Evolutionary conservation across 306 rosid genomes (phyloP), one percentile per base, ranked within the genome.

Genomic region (Castanospermum australe): DNA sequence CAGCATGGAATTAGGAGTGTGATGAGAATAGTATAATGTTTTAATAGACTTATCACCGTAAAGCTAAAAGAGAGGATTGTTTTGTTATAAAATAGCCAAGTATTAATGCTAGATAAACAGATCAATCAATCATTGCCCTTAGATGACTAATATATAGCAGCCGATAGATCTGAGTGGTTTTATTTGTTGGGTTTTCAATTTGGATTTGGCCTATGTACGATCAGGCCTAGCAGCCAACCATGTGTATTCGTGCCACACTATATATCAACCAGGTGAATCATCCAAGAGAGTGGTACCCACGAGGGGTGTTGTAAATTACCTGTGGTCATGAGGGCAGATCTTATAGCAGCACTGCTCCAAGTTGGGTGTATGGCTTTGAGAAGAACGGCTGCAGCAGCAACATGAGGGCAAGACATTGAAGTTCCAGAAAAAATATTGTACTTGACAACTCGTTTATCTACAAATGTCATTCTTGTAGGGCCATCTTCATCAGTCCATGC

Each of bases 381-480:
- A 79, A 95, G 98, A 50, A 89, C 88, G 0, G 92, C 90, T 1
- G 92, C 87, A 18, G 92, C 99, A 44, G 96, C 56, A 59, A 95
- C 87, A 65, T 95, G 99, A 84, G 99, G 98, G 73, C 98, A 91
- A 32, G 99, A 86, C 99, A 95, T 95, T 30, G 99, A 95, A 41
- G 99, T 95, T 45, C 99, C 99, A 13, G 99, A 93, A 35, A 79
- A 69, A 25, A 95, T 83, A 67, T 89, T 95, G 79, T 88, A 95
- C 80, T 83, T 50, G 25, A 74, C 96, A 12, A 93, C 85, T 75
- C 98, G 81, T 28, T 83, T 76, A 81, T 95, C 98, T 0, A n/a
- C 7, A 64, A 18, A 38, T 10, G 85, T 59, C 71, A 90, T 75
- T 82, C 82, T 77, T 38, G 99, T 88, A 13, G 99, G 99, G 2